Percentiles rank a stretch among this genome's conserved stretches.
Conservation (phyloP, 1,284 basidiomycete genomes). For the Phellinidium pouzarii region DNA sequence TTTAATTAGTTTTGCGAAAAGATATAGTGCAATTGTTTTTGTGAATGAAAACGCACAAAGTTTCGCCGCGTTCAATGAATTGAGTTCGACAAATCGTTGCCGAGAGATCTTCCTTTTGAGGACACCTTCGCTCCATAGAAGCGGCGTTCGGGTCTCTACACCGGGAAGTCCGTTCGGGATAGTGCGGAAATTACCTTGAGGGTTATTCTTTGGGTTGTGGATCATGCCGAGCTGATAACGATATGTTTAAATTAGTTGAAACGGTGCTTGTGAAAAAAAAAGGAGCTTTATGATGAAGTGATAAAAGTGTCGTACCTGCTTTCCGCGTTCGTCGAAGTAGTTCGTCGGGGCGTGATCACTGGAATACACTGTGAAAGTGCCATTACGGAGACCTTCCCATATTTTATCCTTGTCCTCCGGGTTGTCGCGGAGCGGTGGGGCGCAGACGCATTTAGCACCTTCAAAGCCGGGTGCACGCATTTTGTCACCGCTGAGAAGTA, state of each 20-base stretch:
- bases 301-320: constrained; percentile 15
- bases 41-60: constrained; percentile 18
- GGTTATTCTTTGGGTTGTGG: constrained; percentile 14
- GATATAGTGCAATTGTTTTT: background rate
- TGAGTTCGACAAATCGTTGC: constrained; percentile 24
- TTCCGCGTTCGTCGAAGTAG: constrained; percentile 20
- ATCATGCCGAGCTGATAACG: constrained; percentile 18
- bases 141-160: constrained; percentile 22
- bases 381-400: constrained; percentile 23
- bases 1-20: background rate
- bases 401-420: constrained; percentile 22
- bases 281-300: no score
- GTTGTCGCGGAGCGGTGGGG: constrained; percentile 22
- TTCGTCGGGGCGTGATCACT: constrained; percentile 23
- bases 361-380: constrained; percentile 24
- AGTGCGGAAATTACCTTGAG: constrained; percentile 21
- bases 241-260: background rate
- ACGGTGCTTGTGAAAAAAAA: background rate
- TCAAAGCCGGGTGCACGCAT: constrained; percentile 23
- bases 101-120: constrained; percentile 22
- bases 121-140: constrained; percentile 23
- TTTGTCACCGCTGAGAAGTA: constrained; percentile 21
- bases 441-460: constrained; percentile 23
- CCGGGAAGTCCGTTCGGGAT: constrained; percentile 24
- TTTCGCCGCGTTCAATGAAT: constrained; percentile 22